These are phyloP conservation scores for Hydrangea macrophylla DNA, from an alignment of 148 eudicot species.

Conservation along the genomic window DNA sequence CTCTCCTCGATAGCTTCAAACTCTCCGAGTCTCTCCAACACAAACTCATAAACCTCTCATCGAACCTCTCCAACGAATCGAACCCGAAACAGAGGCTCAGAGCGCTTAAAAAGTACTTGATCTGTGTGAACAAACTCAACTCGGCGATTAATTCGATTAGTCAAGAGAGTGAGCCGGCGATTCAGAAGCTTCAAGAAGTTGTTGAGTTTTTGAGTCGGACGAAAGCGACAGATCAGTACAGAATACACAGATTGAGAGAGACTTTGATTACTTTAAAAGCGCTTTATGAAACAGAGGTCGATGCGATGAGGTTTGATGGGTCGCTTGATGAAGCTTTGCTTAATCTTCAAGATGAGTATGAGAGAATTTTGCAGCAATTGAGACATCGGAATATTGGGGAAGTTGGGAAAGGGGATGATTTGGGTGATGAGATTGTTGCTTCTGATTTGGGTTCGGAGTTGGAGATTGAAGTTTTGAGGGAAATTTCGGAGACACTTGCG, in stretches of 20 bases:
- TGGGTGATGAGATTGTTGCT: slow-evolving; percentile 7
- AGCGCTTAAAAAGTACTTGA: slow-evolving; percentile 31
- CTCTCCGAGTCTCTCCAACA: slow-evolving; percentile 34
- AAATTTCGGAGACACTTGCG: slow-evolving; percentile 43
- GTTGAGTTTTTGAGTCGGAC: slow-evolving; percentile 54
- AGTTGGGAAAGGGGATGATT: slow-evolving; percentile 4
- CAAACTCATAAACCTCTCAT: slow-evolving; percentile 24
- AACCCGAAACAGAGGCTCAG: slow-evolving; percentile 20
- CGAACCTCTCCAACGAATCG: slow-evolving; percentile 20
- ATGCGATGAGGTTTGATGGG: slow-evolving; percentile 49
- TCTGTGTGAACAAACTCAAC: slow-evolving; percentile 33
- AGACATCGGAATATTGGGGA: slow-evolving; percentile 34
- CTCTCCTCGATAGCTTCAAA: slow-evolving; percentile 42
- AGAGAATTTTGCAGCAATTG: slow-evolving; percentile 30
- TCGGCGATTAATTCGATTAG: slow-evolving; percentile 26
- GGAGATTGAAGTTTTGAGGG: slow-evolving; percentile 38
- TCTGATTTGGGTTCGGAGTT: slow-evolving; percentile 34
- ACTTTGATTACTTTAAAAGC: slow-evolving; percentile 41
- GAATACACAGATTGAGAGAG: slow-evolving; percentile 36
- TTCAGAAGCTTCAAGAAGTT: slow-evolving; percentile 49
- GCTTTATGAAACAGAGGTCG: slow-evolving; percentile 42
- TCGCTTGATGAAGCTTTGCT: slow-evolving; percentile 47
- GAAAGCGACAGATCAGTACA: slow-evolving; percentile 39
- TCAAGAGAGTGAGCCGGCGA: slow-evolving; percentile 43
- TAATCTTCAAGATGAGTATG: slow-evolving; percentile 53